These are phyloP conservation scores for Colletotrichum chlorophyti DNA, from an alignment of 2,329 filamentous ascomycete species.

Conservation along the genomic window DNA sequence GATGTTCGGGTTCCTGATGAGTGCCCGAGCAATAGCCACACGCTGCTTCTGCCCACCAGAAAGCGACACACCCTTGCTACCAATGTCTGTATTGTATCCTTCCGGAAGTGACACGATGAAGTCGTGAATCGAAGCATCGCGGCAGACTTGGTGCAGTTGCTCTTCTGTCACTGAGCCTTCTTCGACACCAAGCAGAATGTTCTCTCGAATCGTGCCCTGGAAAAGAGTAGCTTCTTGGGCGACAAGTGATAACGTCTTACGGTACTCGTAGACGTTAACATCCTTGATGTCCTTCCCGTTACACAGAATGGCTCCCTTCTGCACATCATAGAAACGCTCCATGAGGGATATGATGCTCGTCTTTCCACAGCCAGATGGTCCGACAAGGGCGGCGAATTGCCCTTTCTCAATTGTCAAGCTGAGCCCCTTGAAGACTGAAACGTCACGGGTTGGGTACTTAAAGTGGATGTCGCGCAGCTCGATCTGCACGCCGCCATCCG, in stretches of 20 bases:
- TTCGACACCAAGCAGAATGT: slow-evolving; percentile 70
- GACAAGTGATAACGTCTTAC: slow-evolving; percentile 71
- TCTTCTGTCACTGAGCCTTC: slow-evolving; percentile 58
- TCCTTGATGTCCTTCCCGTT: slow-evolving; percentile 66
- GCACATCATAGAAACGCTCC: slow-evolving; percentile 75
- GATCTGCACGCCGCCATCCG: slow-evolving; percentile 25
- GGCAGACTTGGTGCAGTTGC: slow-evolving; percentile 58
- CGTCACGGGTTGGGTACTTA: slow-evolving; percentile 33
- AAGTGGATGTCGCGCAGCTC: slow-evolving; percentile 33
- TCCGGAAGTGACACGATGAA: slow-evolving; percentile 73
- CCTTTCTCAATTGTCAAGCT: slow-evolving; percentile 41
- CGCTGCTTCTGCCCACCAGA: slow-evolving; percentile 79
- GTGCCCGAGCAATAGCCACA: slow-evolving; percentile 71
- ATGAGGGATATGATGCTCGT: slow-evolving; percentile 60
- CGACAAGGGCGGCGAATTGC: slow-evolving; percentile 53
- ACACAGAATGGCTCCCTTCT: slow-evolving; percentile 68
- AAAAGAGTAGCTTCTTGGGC: slow-evolving; percentile 79
- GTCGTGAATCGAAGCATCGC: slow-evolving; percentile 72
- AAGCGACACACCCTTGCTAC: slow-evolving; percentile 69
- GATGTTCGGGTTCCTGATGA: slow-evolving; percentile 70
- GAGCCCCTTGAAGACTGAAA: slow-evolving; percentile 33
- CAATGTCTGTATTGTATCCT: slow-evolving; percentile 72
- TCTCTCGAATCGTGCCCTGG: slow-evolving; percentile 70
- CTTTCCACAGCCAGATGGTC: slow-evolving; percentile 55
- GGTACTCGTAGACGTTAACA: slow-evolving; percentile 68